phyloP scores from a whole-genome alignment of 148 eudicot species.

The Pharnaceum exiguum region DNA sequence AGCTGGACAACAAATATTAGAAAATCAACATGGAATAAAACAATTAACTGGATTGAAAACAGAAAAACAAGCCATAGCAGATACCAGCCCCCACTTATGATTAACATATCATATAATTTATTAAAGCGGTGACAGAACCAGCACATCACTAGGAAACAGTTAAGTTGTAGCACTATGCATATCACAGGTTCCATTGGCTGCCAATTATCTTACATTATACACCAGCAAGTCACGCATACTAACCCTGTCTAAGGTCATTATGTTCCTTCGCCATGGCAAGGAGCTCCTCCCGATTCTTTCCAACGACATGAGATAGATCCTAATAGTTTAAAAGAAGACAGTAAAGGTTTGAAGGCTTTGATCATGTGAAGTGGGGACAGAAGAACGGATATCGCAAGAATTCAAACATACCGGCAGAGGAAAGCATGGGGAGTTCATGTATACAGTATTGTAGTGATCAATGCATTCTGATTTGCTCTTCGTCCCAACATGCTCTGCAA shows the following conservation, averaged over 20 bases:
- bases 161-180: background rate
- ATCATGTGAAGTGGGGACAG: background rate
- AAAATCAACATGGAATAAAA: background rate
- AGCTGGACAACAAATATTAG: slow-evolving; percentile 28
- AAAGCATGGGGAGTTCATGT: slow-evolving; percentile 94
- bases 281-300: slow-evolving; percentile 91
- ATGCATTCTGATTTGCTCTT: slow-evolving; percentile 85
- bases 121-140: background rate
- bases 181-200: background rate
- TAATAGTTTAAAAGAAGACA: slow-evolving; percentile 17
- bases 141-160: background rate
- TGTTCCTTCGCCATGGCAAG: slow-evolving; percentile 91
- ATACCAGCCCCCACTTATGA: background rate
- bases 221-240: slow-evolving; percentile 2
- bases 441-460: slow-evolving; percentile 64
- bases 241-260: slow-evolving; percentile 64
- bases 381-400: background rate
- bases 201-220: background rate
- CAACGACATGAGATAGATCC: slow-evolving; percentile 96
- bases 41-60: background rate
- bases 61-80: background rate
- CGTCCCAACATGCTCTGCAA: slow-evolving; percentile 96
- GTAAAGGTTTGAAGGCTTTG: slow-evolving; percentile 8
- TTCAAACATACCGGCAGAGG: slow-evolving; percentile 87
- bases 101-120: background rate